phyloP scores from a whole-genome alignment of 75 land plant species.

The Gnetum montanum region DNA sequence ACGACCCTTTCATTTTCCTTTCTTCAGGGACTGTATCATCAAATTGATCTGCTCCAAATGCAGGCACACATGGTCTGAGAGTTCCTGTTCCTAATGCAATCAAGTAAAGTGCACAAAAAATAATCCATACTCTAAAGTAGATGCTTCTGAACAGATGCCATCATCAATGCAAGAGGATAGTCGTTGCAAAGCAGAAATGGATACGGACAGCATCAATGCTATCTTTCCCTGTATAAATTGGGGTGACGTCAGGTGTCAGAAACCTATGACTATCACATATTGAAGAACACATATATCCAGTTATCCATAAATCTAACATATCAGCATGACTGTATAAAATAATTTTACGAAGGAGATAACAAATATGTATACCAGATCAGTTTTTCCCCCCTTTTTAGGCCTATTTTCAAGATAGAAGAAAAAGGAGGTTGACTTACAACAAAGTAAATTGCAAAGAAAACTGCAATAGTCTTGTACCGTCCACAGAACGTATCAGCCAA shows the following conservation, averaged over 20 bases:
- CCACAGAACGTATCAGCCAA: constrained; percentile 67
- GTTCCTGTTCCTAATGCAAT: constrained; percentile 74
- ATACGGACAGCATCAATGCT: constrained; percentile 50
- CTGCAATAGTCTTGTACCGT: constrained; percentile 56
- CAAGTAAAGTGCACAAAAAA: constrained; percentile 62
- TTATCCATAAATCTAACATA: background rate
- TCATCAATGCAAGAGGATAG: constrained; percentile 29
- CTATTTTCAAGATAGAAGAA: constrained; percentile 54
- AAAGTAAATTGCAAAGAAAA: constrained; percentile 42
- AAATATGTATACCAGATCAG: background rate
- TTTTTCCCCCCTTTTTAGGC: too few species aligned
- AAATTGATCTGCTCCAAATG: too few species aligned
- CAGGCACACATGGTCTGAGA: constrained; percentile 31
- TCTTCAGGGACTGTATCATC: constrained; percentile 67
- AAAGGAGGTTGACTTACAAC: constrained; percentile 27
- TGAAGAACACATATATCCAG: background rate
- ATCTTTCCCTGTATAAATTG: constrained; percentile 48
- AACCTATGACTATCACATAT: background rate
- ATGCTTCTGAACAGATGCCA: constrained; percentile 26
- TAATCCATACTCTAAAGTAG: constrained; percentile 34
- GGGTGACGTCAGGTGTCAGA: too few species aligned
- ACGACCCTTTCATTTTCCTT: constrained; percentile 35
- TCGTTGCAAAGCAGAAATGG: constrained; percentile 43
- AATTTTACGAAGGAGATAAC: background rate
- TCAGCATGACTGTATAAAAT: background rate